These are phyloP conservation scores for grape (Vitis vinifera) DNA, from an alignment of 164 flowering plant species.

Conservation along the genomic window ASM3070453v1 NC_081817.1:29292501-29293000, in stretches of 20 bases:
- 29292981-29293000: too few relatives aligned
- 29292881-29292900: not conserved
- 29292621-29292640: slow-evolving; percentile 25
- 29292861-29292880: slow-evolving; percentile 95
- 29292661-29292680: slow-evolving; percentile 58
- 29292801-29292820: slow-evolving; percentile 47
- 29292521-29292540: slow-evolving; percentile 58
- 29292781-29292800: slow-evolving; percentile 36
- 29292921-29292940: not conserved
- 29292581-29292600: slow-evolving; percentile 61
- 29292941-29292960: not conserved
- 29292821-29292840: slow-evolving; percentile 44
- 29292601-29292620: slow-evolving; percentile 54
- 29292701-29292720: slow-evolving; percentile 29
- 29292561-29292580: slow-evolving; percentile 41
- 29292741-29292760: slow-evolving; percentile 70
- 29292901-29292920: not conserved
- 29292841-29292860: slow-evolving; percentile 65
- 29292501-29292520: slow-evolving; percentile 10
- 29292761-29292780: slow-evolving; percentile 36
- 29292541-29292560: slow-evolving; percentile 54
- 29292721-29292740: slow-evolving; percentile 86
- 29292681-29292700: slow-evolving; percentile 41
- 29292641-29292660: slow-evolving; percentile 37
- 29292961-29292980: too few relatives aligned